Evolutionary conservation across 129 eudicot species (phyloP).

Genomic region (Glebionis coronaria): DNA sequence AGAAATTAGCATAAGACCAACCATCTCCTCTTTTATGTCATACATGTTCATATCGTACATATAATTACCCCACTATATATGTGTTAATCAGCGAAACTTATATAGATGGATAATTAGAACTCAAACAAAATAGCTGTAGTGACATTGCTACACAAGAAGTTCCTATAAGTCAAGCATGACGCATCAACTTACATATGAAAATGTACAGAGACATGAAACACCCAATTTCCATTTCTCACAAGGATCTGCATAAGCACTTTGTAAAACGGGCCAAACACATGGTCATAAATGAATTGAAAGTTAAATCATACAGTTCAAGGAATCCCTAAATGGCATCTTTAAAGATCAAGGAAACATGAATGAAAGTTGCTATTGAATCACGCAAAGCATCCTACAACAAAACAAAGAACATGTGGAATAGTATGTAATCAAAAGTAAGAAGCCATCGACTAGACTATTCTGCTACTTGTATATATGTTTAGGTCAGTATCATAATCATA

Average conservation of each 20-base stretch:
- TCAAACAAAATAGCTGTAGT: neutral
- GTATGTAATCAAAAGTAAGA: too few species aligned
- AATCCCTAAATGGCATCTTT: constrained; percentile 87
- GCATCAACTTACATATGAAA: constrained; percentile 63
- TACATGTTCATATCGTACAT: constrained; percentile 82
- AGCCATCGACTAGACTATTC: too few species aligned
- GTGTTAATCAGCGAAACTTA: neutral
- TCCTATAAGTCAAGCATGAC: too few species aligned
- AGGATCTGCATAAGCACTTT: constrained; percentile 89
- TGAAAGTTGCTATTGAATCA: constrained; percentile 65
- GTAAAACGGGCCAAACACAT: constrained; percentile 90
- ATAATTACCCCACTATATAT: neutral
- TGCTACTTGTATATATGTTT: too few species aligned
- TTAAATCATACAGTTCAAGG: constrained; percentile 91
- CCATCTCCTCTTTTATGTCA: constrained; percentile 72
- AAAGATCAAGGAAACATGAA: constrained; percentile 74
- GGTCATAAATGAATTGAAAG: constrained; percentile 82
- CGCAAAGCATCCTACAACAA: constrained; percentile 76
- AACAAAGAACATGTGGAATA: constrained; percentile 5
- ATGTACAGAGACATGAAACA: constrained; percentile 86
- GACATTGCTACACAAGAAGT: neutral
- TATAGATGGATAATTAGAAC: constrained; percentile 5
- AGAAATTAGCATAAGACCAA: too few species aligned
- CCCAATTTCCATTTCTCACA: constrained; percentile 94
- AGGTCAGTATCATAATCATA: too few species aligned